These are phyloP conservation scores for Astrothelium subdiscretum DNA, from an alignment of 495 filamentous ascomycete species.

Conservation along the genomic window DNA sequence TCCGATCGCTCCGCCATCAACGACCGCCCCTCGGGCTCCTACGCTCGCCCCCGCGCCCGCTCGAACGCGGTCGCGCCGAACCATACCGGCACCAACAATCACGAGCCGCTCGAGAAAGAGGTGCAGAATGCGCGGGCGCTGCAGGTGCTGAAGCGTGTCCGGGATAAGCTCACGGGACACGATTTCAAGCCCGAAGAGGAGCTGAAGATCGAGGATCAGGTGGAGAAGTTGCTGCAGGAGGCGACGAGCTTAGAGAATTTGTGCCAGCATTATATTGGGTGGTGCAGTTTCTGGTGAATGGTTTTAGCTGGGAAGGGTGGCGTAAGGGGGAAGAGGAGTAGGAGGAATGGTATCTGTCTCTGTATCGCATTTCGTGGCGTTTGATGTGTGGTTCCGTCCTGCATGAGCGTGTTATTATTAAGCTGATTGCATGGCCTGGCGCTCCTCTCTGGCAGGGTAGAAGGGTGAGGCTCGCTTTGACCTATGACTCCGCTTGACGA, in stretches of 20 bases:
- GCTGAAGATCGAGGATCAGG: slow-evolving; percentile 74
- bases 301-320: neutral
- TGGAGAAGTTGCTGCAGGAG: slow-evolving; percentile 86
- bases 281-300: slow-evolving; percentile 81
- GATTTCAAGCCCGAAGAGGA: slow-evolving; percentile 64
- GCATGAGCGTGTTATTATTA: no score
- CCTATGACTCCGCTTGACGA: no score
- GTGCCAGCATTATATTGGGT: slow-evolving; percentile 97
- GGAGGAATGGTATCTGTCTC: no score
- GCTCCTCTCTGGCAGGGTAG: no score
- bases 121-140: slow-evolving; percentile 87
- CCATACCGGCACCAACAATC: slow-evolving; percentile 9
- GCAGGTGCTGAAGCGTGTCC: slow-evolving; percentile 81
- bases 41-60: slow-evolving; percentile 21
- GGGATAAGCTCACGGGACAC: slow-evolving; percentile 78
- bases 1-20: slow-evolving; percentile 3
- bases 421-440: no score
- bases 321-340: no score
- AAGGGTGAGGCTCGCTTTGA: no score
- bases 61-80: slow-evolving; percentile 16
- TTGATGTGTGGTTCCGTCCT: no score
- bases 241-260: slow-evolving; percentile 95
- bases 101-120: slow-evolving; percentile 46
- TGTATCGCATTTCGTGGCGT: no score
- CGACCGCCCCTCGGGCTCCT: slow-evolving; percentile 15